Conservation (phyloP, 257 asterid genomes). For the Rehmannia glutinosa region DNA sequence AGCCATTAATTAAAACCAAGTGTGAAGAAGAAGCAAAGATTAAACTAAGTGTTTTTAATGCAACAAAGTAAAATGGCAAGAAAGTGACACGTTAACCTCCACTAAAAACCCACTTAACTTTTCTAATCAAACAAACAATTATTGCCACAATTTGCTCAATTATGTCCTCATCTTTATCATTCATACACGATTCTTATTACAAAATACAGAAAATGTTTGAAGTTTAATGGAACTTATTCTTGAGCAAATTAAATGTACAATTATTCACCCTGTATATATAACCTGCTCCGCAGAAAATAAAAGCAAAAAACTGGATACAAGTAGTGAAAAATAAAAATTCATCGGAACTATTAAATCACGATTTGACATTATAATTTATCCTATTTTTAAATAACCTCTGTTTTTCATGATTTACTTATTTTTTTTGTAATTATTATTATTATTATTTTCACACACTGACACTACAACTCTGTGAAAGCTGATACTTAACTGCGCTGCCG, state of each 20-base stretch:
- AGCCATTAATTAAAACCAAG: neutral
- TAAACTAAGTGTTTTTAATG: neutral
- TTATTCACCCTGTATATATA: slow-evolving; percentile 15
- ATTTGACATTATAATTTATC: neutral
- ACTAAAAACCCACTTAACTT: slow-evolving; percentile 22
- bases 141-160: slow-evolving; percentile 4
- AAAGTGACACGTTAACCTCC: slow-evolving; percentile 27
- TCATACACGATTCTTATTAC: neutral
- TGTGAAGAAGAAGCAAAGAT: slow-evolving; percentile 10
- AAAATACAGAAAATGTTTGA: neutral
- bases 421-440: neutral
- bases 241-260: slow-evolving; percentile 30
- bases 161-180: neutral
- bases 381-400: neutral
- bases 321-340: slow-evolving; percentile 9
- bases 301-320: neutral
- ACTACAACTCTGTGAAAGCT: slow-evolving; percentile 50
- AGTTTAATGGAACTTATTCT: slow-evolving; percentile 13
- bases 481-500: slow-evolving; percentile 63
- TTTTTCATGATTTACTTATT: neutral
- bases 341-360: slow-evolving; percentile 4
- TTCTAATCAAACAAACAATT: slow-evolving; percentile 4
- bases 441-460: slow-evolving; percentile 45
- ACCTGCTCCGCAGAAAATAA: slow-evolving; percentile 2
- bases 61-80: slow-evolving; percentile 1